Evolutionary conservation across 1,139 yeast genomes (phyloP), one percentile per base, ranked within the genome.

Genomic region (Saccharomyces hybrid): DNA sequence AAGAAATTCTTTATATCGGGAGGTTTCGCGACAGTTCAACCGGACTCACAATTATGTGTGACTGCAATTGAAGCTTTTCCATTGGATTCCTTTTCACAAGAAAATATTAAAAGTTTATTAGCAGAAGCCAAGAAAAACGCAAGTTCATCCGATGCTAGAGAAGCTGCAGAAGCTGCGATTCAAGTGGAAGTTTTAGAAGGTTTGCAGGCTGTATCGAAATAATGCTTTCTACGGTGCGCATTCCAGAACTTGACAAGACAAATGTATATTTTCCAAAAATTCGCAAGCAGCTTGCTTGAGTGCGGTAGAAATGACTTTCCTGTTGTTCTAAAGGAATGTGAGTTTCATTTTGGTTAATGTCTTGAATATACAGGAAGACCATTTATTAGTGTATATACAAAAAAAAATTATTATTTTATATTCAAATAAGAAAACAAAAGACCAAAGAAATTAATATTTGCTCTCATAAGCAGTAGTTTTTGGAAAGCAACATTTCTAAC

Each of bases 121-220:
- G 83, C 93, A 59, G 98, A 93, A 74, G 99, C 99, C 58, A 96
- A 89, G 78, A 90, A 89, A 84, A 88, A 93, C 75, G 84, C 86
- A 52, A 71, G 84, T 58, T 86, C 96, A 56, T 75, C 95, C 55
- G 97, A 88, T 66, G 97, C 88, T 77, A 82, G 78, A 57, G 88
- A 83, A 61, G 95, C 95, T 67, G 96, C 97, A 64, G 96, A 88
- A 77, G 99, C 98, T 67, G 84, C 84, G 73, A 88, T 93, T 71
- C 95, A 91, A 80, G 80, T 93, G 73, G 97, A 93, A 78, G 97
- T 93, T 57, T 84, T 93, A 72, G 97, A 91, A 82, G 95, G 97
- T 69, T 81, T 93, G 73, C 86, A 87, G 73, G 82, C 86, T 65
- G 87, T 87, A 73, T 91, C 95, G 72, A 90, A 90, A 78, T 88